These are phyloP conservation scores for Cylindrotheca fusiformis DNA, from an alignment of 108 stramenopile species.

Conservation along the genomic window DNA sequence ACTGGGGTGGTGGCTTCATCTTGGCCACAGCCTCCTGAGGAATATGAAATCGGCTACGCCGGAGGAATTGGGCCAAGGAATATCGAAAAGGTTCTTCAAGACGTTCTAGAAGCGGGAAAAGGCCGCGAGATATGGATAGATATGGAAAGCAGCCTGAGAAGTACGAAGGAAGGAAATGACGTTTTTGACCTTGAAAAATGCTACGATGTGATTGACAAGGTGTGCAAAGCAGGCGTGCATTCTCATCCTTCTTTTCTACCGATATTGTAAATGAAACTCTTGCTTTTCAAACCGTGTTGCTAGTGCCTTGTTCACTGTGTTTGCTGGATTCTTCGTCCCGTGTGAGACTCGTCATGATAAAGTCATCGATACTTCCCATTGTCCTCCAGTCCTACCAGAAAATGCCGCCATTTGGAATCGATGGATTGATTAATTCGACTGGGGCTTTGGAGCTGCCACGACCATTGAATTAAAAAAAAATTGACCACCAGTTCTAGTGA, in stretches of 20 bases:
- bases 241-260: slow-evolving; percentile 39
- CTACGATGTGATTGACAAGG: slow-evolving; percentile 56
- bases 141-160: slow-evolving; percentile 86
- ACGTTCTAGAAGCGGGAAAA: slow-evolving; percentile 39
- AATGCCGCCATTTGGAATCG: no score
- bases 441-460: no score
- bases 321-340: neutral
- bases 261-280: neutral
- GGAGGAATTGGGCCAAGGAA: slow-evolving; percentile 89
- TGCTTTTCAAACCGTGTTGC: neutral
- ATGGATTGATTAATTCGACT: neutral
- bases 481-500: no score
- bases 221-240: slow-evolving; percentile 47
- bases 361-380: no score
- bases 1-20: slow-evolving; percentile 57
- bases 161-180: slow-evolving; percentile 57
- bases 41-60: slow-evolving; percentile 69
- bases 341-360: neutral
- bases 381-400: no score
- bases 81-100: slow-evolving; percentile 50
- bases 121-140: slow-evolving; percentile 75
- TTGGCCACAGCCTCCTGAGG: slow-evolving; percentile 39
- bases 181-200: slow-evolving; percentile 81
- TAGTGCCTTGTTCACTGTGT: neutral
- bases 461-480: no score